Percentiles rank a stretch among this genome's conserved stretches.
These are phyloP conservation scores for Collybia mongolica DNA, from an alignment of 768 basidiomycete genomes.

Conservation along the genomic window DNA sequence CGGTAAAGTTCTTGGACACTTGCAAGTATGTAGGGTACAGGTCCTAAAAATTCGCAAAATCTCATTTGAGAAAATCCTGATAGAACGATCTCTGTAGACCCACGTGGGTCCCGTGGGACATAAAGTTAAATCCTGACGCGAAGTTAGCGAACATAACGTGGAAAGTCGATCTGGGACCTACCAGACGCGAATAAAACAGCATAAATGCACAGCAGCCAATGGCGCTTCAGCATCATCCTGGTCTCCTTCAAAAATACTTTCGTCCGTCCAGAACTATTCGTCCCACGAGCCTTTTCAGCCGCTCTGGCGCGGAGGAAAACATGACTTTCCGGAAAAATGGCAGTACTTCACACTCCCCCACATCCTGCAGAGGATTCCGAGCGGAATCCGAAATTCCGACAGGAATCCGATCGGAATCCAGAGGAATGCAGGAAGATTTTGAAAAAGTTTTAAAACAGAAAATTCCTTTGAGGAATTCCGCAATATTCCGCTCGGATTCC, in stretches of 20 bases:
- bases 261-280: slow-evolving; percentile 56
- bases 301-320: slow-evolving; percentile 67
- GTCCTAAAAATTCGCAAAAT: slow-evolving; percentile 29
- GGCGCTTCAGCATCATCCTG: slow-evolving; percentile 70
- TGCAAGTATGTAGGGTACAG: slow-evolving; percentile 64
- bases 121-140: slow-evolving; percentile 47
- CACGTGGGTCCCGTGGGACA: slow-evolving; percentile 49
- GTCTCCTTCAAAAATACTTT: slow-evolving; percentile 72
- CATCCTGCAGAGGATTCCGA: too few species aligned
- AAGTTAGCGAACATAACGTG: not conserved
- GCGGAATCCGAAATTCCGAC: too few species aligned
- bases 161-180: slow-evolving; percentile 14
- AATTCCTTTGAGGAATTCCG: too few species aligned
- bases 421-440: too few species aligned
- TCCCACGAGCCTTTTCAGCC: slow-evolving; percentile 55
- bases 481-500: too few species aligned
- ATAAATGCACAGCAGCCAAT: slow-evolving; percentile 85
- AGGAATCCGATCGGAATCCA: too few species aligned
- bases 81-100: slow-evolving; percentile 18
- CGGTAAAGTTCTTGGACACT: slow-evolving; percentile 46
- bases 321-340: slow-evolving; percentile 79
- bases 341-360: too few species aligned
- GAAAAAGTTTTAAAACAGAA: too few species aligned
- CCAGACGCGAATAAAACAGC: slow-evolving; percentile 80
- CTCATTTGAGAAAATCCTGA: not conserved